Evolutionary conservation across 352 stramenopile species (phyloP).

Genomic region (Peronospora destructor): DNA sequence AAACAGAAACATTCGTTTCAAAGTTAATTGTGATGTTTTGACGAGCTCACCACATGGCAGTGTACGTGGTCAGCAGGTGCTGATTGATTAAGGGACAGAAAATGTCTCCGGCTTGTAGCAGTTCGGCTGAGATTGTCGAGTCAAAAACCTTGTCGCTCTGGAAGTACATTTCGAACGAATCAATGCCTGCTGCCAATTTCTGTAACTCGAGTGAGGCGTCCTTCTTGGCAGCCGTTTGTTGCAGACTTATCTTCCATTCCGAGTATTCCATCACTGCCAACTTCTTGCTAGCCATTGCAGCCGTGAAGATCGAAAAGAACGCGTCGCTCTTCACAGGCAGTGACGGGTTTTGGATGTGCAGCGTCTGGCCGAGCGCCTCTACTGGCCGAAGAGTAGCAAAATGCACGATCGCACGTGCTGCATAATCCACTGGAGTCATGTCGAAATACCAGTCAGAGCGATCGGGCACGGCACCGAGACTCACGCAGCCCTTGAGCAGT

Average conservation of each 20-base stretch:
- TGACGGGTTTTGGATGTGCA: constrained; percentile 67
- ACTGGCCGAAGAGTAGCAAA: constrained; percentile 53
- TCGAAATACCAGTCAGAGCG: constrained; percentile 81
- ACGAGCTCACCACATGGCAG: constrained; percentile 26
- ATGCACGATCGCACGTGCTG: constrained; percentile 76
- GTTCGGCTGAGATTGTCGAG: constrained; percentile 32
- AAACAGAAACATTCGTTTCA: neutral
- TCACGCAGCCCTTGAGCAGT: constrained; percentile 73
- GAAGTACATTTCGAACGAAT: constrained; percentile 65
- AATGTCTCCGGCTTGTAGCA: constrained; percentile 37
- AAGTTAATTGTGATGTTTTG: neutral
- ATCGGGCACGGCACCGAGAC: constrained; percentile 49
- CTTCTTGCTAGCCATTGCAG: constrained; percentile 21
- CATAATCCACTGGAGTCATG: constrained; percentile 90
- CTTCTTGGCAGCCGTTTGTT: constrained; percentile 25
- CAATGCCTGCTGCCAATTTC: constrained; percentile 51
- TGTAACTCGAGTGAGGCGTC: constrained; percentile 35
- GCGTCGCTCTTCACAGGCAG: constrained; percentile 34
- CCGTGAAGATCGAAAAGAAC: constrained; percentile 45
- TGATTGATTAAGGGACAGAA: constrained; percentile 38
- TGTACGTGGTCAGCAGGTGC: constrained; percentile 38
- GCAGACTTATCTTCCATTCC: constrained; percentile 33
- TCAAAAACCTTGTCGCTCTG: constrained; percentile 62
- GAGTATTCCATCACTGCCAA: constrained; percentile 30
- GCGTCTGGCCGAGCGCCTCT: constrained; percentile 51